Evolutionary conservation across 2,329 filamentous ascomycete species (phyloP).

Genomic region (Microdochium bolleyi): DNA sequence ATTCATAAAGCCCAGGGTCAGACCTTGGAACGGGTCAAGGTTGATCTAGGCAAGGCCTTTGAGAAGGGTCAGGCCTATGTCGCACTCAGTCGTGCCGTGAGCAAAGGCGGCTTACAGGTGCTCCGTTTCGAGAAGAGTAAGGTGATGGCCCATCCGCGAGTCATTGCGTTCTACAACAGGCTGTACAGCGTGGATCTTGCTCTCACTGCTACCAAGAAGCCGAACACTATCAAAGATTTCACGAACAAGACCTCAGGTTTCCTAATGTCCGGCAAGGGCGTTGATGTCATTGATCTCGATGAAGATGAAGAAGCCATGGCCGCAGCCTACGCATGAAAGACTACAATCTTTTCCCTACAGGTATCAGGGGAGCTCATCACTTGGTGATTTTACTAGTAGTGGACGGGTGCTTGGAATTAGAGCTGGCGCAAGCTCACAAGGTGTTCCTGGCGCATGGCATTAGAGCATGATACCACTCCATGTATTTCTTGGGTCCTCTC

Average conservation of each 20-base stretch:
- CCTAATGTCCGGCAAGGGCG: constrained; percentile 1
- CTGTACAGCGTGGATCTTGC: constrained; percentile 59
- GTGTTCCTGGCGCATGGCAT: neutral
- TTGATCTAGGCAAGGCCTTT: constrained; percentile 86
- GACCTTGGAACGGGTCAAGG: constrained; percentile 87
- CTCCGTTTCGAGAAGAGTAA: constrained; percentile 81
- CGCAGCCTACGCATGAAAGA: constrained; percentile 33
- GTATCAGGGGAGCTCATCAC: neutral
- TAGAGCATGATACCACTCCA: neutral
- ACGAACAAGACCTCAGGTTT: neutral
- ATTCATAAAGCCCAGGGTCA: constrained; percentile 98
- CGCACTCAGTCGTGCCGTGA: constrained; percentile 85
- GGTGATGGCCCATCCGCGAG: constrained; percentile 88
- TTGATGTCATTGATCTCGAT: constrained; percentile 25
- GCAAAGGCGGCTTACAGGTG: constrained; percentile 80
- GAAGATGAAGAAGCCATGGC: constrained; percentile 42
- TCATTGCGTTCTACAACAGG: constrained; percentile 77
- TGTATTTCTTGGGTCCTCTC: neutral
- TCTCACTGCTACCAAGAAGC: constrained; percentile 15
- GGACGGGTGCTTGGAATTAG: neutral
- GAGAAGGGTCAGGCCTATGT: constrained; percentile 98
- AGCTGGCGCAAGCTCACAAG: neutral
- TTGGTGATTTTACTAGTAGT: neutral
- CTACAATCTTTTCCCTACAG: neutral
- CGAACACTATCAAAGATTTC: constrained; percentile 2